Evolutionary conservation across 305 asterid genomes (phyloP).

Genomic region (Fraxinus dipetala): DNA sequence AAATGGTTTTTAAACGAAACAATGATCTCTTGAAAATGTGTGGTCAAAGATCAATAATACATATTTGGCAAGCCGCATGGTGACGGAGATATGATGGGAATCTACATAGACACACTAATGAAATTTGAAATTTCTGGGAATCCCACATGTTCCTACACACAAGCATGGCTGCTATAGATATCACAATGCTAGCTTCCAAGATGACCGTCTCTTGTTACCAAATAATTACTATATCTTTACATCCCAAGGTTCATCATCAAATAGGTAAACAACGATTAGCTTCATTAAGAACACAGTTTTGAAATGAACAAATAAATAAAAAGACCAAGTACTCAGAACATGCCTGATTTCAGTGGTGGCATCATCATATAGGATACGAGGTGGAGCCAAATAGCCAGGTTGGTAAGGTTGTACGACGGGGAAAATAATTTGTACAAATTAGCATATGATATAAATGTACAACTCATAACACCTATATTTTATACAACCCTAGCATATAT

Average conservation of each 20-base stretch:
- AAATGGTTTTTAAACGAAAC: background rate
- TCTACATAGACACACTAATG: background rate
- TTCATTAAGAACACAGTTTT: background rate
- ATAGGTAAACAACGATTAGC: background rate
- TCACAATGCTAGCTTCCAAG: background rate
- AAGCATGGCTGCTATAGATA: background rate
- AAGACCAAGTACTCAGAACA: background rate
- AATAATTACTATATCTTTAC: background rate
- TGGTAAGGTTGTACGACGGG: constrained; percentile 39
- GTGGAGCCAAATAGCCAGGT: constrained; percentile 52
- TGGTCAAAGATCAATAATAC: background rate
- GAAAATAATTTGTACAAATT: background rate
- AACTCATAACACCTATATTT: background rate
- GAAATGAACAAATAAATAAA: background rate
- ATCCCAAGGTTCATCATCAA: background rate
- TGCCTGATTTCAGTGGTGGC: constrained; percentile 45
- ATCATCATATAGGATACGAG: constrained; percentile 34
- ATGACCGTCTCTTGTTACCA: background rate
- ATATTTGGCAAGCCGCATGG: background rate
- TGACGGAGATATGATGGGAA: background rate
- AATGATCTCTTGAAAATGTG: background rate
- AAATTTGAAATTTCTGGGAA: background rate
- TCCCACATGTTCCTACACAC: background rate
- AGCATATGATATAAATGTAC: background rate
- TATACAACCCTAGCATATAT: background rate